phyloP scores from a whole-genome alignment of 2,329 filamentous ascomycete genomes.

The Monosporascus ibericus region DNA sequence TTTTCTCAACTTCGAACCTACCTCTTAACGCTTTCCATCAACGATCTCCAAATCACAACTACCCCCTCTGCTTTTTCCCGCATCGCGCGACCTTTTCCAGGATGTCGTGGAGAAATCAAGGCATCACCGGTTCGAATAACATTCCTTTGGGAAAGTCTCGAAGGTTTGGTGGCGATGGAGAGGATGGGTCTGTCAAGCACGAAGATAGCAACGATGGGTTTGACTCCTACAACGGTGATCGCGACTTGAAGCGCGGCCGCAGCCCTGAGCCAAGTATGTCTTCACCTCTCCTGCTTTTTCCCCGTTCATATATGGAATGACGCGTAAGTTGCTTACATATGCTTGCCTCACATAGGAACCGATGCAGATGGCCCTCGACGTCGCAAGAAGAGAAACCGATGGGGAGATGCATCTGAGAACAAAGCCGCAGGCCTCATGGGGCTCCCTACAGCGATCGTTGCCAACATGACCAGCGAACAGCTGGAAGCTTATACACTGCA shows the following conservation, averaged over 20 bases:
- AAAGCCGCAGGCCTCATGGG: slow-evolving; percentile 98
- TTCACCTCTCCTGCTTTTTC: slow-evolving; percentile 3
- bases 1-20: background rate
- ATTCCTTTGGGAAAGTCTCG: slow-evolving; percentile 84
- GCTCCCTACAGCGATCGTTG: slow-evolving; percentile 89
- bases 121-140: slow-evolving; percentile 97
- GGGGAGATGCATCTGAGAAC: slow-evolving; percentile 96
- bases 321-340: slow-evolving; percentile 14
- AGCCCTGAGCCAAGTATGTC: slow-evolving; percentile 75
- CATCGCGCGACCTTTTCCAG: slow-evolving; percentile 7
- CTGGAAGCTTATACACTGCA: slow-evolving; percentile 95
- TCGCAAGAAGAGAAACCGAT: slow-evolving; percentile 97
- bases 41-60: background rate
- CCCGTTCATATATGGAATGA: background rate
- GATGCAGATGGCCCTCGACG: slow-evolving; percentile 72
- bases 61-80: background rate
- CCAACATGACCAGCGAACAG: slow-evolving; percentile 97
- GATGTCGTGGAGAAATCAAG: slow-evolving; percentile 67
- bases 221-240: slow-evolving; percentile 35
- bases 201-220: slow-evolving; percentile 27
- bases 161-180: slow-evolving; percentile 65
- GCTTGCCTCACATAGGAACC: slow-evolving; percentile 34
- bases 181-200: slow-evolving; percentile 26
- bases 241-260: slow-evolving; percentile 76
- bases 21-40: background rate